These are phyloP conservation scores for Xylariaceae sp. DNA, from an alignment of 2,329 filamentous ascomycete species.

Conservation along the genomic window DNA sequence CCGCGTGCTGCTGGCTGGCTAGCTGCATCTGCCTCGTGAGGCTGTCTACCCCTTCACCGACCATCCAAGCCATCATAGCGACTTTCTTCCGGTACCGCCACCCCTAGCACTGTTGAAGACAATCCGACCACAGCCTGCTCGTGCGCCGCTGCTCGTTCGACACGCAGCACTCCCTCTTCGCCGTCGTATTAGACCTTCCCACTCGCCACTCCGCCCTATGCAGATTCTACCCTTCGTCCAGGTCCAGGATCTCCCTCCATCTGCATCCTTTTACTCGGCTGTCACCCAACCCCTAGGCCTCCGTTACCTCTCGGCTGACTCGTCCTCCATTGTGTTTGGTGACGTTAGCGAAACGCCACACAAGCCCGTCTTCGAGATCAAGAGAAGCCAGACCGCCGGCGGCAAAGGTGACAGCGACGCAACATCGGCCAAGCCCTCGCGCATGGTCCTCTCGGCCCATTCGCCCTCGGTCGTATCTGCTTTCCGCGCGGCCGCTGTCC, in stretches of 20 bases:
- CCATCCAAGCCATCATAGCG: neutral
- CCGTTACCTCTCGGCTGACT: slow-evolving; percentile 52
- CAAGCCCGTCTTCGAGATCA: slow-evolving; percentile 41
- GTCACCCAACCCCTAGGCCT: slow-evolving; percentile 75
- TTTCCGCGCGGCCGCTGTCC: slow-evolving; percentile 67
- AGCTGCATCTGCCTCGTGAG: slow-evolving; percentile 18
- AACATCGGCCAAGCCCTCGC: slow-evolving; percentile 33
- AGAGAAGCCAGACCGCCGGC: slow-evolving; percentile 23
- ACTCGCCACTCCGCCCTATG: slow-evolving; percentile 18
- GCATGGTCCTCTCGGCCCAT: slow-evolving; percentile 64
- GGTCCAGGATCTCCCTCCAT: slow-evolving; percentile 73
- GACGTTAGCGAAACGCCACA: slow-evolving; percentile 23
- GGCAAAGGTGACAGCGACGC: slow-evolving; percentile 30
- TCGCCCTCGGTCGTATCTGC: slow-evolving; percentile 62
- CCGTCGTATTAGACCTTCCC: slow-evolving; percentile 4
- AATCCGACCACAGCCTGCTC: slow-evolving; percentile 1
- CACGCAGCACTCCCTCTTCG: neutral
- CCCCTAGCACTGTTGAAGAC: neutral
- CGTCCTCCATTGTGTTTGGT: slow-evolving; percentile 40
- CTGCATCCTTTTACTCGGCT: slow-evolving; percentile 79
- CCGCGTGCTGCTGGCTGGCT: slow-evolving; percentile 9
- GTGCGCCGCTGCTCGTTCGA: slow-evolving; percentile 1
- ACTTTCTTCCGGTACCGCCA: neutral
- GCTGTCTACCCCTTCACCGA: slow-evolving; percentile 5
- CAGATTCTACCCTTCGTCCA: slow-evolving; percentile 47